Percentiles rank a stretch among this genome's conserved stretches.
phyloP scores from a whole-genome alignment of 768 basidiomycete genomes.

The Leccinellum albellum region DNA sequence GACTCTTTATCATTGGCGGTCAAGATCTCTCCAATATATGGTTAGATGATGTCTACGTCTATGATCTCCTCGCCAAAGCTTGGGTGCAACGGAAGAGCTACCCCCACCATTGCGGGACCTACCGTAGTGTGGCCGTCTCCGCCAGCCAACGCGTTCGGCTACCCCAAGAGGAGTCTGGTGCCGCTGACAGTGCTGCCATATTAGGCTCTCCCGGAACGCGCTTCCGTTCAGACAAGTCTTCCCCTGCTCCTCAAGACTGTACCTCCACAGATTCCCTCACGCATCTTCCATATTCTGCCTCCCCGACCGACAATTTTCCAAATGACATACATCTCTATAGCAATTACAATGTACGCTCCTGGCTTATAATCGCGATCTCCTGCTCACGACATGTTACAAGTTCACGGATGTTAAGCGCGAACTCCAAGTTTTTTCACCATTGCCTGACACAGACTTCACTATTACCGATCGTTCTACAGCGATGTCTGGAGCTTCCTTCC shows the following conservation, averaged over 20 bases:
- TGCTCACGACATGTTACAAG: slow-evolving; percentile 36
- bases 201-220: slow-evolving; percentile 56
- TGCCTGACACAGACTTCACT: slow-evolving; percentile 69
- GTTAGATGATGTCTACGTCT: slow-evolving; percentile 90
- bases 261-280: slow-evolving; percentile 58
- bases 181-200: slow-evolving; percentile 37
- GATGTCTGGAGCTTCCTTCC: slow-evolving; percentile 80
- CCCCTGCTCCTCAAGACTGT: slow-evolving; percentile 40
- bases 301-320: slow-evolving; percentile 69
- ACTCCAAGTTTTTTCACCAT: slow-evolving; percentile 85
- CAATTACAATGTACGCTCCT: slow-evolving; percentile 81
- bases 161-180: slow-evolving; percentile 55
- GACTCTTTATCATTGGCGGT: slow-evolving; percentile 89
- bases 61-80: slow-evolving; percentile 64
- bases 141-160: slow-evolving; percentile 64
- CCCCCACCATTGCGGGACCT: slow-evolving; percentile 93
- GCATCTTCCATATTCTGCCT: slow-evolving; percentile 74
- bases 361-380: neutral
- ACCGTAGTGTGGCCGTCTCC: slow-evolving; percentile 88
- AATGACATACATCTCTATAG: slow-evolving; percentile 90
- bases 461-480: slow-evolving; percentile 75
- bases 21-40: slow-evolving; percentile 93
- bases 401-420: slow-evolving; percentile 95
- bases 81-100: slow-evolving; percentile 84
- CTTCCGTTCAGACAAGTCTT: slow-evolving; percentile 49